phyloP scores from a whole-genome alignment of 1,284 basidiomycete species.

The Malassezia equina region DNA sequence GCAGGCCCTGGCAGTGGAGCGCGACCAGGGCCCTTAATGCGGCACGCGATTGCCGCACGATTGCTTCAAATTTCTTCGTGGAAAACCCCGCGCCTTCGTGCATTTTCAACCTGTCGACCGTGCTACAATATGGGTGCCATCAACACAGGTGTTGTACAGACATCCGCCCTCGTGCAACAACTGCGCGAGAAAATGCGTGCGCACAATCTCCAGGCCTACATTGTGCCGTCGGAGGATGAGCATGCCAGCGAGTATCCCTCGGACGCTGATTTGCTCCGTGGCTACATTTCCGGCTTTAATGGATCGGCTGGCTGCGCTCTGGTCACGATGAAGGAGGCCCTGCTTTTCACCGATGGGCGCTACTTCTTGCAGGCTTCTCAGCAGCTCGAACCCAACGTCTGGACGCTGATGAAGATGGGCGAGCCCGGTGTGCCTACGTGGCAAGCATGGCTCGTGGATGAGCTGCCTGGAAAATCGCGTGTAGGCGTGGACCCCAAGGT shows the following conservation, averaged over 20 bases:
- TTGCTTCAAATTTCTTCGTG: background rate
- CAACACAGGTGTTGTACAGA: constrained; percentile 36
- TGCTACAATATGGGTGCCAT: constrained; percentile 32
- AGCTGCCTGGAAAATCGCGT: constrained; percentile 22
- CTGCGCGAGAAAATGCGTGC: constrained; percentile 33
- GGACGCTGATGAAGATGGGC: constrained; percentile 82
- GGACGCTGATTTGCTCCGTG: constrained; percentile 62
- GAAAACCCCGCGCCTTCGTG: background rate
- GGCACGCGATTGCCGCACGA: background rate
- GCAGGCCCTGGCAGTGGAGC: background rate
- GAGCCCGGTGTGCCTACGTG: constrained; percentile 71
- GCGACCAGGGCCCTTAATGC: background rate
- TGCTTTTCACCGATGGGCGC: constrained; percentile 80
- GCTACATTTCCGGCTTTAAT: constrained; percentile 80
- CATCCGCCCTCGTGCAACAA: constrained; percentile 27
- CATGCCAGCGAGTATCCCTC: constrained; percentile 74
- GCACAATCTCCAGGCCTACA: constrained; percentile 35
- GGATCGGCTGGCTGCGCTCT: constrained; percentile 78
- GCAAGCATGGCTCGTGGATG: constrained; percentile 50
- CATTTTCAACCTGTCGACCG: background rate
- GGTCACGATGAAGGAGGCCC: constrained; percentile 55
- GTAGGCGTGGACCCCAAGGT: constrained; percentile 42
- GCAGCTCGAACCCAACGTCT: constrained; percentile 71
- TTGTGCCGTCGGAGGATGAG: constrained; percentile 51
- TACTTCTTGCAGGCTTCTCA: constrained; percentile 87